Conservation (phyloP, 768 basidiomycete species). For the Panus rudis region DNA sequence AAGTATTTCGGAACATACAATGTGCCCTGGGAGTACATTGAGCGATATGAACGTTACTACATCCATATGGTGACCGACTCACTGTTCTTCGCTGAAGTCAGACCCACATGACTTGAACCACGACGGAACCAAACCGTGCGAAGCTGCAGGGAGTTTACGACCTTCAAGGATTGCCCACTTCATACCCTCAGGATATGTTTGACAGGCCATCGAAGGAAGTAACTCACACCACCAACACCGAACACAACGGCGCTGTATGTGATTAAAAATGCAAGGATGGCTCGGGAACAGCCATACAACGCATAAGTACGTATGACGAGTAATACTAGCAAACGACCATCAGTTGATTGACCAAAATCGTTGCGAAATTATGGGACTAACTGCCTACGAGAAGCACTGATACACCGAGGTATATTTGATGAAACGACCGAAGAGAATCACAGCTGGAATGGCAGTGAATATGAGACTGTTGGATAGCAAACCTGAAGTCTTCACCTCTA, state of each 20-base stretch:
- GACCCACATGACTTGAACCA: background rate
- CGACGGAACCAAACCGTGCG: background rate
- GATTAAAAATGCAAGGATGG: background rate
- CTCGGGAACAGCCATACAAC: background rate
- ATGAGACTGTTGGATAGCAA: background rate
- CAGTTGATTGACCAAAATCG: background rate
- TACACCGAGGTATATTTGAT: background rate
- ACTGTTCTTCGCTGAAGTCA: background rate
- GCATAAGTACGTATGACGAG: background rate
- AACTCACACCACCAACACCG: background rate
- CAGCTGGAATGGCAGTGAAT: background rate
- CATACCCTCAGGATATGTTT: background rate
- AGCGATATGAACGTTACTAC: too few species aligned
- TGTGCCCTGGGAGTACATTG: background rate
- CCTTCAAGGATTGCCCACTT: background rate
- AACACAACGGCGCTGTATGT: conserved; percentile 3
- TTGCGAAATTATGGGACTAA: background rate
- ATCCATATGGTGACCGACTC: too few species aligned
- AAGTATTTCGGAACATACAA: background rate
- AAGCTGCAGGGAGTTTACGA: background rate
- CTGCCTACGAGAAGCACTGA: conserved; percentile 3
- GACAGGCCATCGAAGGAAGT: background rate
- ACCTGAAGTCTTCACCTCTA: background rate
- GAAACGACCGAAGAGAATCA: conserved; percentile 1
- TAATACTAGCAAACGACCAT: background rate